These are phyloP conservation scores for Nepenthes gracilis DNA, from an alignment of 148 eudicot species.

Conservation along the genomic window DNA sequence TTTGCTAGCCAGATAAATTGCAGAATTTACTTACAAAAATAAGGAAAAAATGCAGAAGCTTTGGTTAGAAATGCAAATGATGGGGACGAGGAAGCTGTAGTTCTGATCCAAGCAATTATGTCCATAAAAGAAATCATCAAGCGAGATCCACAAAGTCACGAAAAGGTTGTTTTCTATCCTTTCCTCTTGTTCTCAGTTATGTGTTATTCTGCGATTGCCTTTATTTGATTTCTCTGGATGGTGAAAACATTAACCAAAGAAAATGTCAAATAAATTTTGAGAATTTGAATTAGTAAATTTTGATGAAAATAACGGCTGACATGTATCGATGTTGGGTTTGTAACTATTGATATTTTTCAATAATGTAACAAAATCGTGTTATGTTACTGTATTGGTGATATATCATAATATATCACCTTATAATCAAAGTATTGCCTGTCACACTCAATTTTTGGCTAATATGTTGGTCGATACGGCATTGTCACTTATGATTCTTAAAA, in stretches of 20 bases:
- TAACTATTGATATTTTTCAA: too few species aligned
- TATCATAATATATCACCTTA: too few species aligned
- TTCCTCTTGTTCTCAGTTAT: slow-evolving; percentile 1
- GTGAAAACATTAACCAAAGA: not conserved
- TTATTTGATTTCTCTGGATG: slow-evolving; percentile 3
- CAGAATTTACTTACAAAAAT: not conserved
- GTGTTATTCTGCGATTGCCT: not conserved
- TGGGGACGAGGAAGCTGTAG: slow-evolving; percentile 48
- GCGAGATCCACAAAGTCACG: slow-evolving; percentile 66
- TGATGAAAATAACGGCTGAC: too few species aligned
- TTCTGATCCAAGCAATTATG: slow-evolving; percentile 76
- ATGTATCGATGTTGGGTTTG: too few species aligned
- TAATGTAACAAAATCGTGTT: too few species aligned
- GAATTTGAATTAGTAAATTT: too few species aligned
- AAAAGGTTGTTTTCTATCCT: slow-evolving; percentile 39
- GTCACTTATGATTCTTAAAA: too few species aligned
- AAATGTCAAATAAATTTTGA: too few species aligned
- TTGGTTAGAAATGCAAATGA: slow-evolving; percentile 24
- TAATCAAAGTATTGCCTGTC: too few species aligned
- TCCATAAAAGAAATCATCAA: slow-evolving; percentile 64
- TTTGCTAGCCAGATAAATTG: slow-evolving; percentile 1
- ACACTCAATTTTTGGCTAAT: too few species aligned
- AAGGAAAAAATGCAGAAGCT: slow-evolving; percentile 21
- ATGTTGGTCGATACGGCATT: too few species aligned
- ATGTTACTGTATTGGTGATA: too few species aligned